Conservation (phyloP, 1,284 basidiomycete genomes). For the Wolfiporia cocos region DNA sequence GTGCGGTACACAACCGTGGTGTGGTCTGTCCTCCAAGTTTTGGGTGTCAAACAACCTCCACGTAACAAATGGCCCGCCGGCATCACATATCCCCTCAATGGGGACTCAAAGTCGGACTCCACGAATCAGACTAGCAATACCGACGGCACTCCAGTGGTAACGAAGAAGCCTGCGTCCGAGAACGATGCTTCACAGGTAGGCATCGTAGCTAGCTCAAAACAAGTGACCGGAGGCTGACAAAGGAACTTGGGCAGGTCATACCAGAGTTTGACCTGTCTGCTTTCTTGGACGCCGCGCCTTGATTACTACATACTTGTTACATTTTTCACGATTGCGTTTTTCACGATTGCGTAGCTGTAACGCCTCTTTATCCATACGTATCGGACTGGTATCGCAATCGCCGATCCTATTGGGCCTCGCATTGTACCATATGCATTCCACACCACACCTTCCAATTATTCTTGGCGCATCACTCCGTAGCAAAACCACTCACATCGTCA, state of each 20-base stretch:
- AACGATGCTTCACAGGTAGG: slow-evolving; percentile 4
- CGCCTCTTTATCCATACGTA: too few relatives aligned
- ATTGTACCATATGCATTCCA: background rate
- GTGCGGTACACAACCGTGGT: slow-evolving; percentile 53
- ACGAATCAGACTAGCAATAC: slow-evolving; percentile 7
- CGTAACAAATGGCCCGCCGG: slow-evolving; percentile 37
- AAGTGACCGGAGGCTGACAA: too few relatives aligned
- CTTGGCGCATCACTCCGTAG: too few relatives aligned
- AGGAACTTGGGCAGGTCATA: slow-evolving; percentile 25
- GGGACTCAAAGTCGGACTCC: background rate
- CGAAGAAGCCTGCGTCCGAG: slow-evolving; percentile 10
- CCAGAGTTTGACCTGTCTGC: slow-evolving; percentile 44
- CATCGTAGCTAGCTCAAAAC: too few relatives aligned
- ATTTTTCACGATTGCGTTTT: too few relatives aligned
- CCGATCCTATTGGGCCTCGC: background rate
- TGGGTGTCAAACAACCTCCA: slow-evolving; percentile 39
- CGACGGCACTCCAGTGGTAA: slow-evolving; percentile 5
- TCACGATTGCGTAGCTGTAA: too few relatives aligned
- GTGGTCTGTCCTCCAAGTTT: slow-evolving; percentile 49
- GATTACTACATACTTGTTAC: too few relatives aligned
- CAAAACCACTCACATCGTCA: too few relatives aligned
- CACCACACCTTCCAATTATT: too few relatives aligned
- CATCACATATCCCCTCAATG: slow-evolving; percentile 18
- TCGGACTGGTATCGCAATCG: too few relatives aligned
- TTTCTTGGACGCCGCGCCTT: slow-evolving; percentile 33